phyloP scores from a whole-genome alignment of 345 rosid genomes.

The Aurinia saxatilis region DNA sequence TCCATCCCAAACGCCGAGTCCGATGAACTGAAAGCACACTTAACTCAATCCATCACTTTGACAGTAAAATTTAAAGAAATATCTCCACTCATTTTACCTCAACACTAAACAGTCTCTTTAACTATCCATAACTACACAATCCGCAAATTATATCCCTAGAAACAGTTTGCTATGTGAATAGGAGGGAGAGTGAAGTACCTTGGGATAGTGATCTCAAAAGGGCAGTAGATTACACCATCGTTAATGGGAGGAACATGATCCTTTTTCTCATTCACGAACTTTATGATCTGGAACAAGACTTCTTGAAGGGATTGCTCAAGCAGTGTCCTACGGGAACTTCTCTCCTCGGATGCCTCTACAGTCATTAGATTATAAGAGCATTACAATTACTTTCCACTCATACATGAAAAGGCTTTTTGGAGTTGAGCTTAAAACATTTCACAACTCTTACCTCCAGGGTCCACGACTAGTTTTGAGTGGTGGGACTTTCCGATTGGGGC shows the following conservation, averaged over 20 bases:
- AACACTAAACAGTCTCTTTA: background rate
- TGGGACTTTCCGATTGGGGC: constrained; percentile 48
- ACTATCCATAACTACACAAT: background rate
- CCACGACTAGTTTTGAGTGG: constrained; percentile 52
- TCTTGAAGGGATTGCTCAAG: constrained; percentile 79
- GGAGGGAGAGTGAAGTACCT: constrained; percentile 40
- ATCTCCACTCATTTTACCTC: background rate
- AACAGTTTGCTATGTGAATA: constrained; percentile 4
- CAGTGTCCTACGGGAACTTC: constrained; percentile 55
- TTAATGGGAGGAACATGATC: constrained; percentile 90
- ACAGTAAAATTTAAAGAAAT: background rate
- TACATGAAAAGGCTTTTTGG: background rate
- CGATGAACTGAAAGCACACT: constrained; percentile 57
- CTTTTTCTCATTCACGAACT: constrained; percentile 87
- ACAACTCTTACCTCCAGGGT: constrained; percentile 50
- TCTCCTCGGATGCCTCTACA: constrained; percentile 58
- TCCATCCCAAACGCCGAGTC: constrained; percentile 97
- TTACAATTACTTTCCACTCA: constrained; percentile 1
- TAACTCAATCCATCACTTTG: constrained; percentile 2
- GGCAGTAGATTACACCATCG: constrained; percentile 69
- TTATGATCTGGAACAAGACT: constrained; percentile 84
- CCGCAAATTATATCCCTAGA: background rate
- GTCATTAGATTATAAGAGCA: background rate
- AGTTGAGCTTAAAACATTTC: no score
- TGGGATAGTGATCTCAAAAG: constrained; percentile 74